phyloP scores from a whole-genome alignment of 2,329 filamentous ascomycete species.

The Nemania sp. region DNA sequence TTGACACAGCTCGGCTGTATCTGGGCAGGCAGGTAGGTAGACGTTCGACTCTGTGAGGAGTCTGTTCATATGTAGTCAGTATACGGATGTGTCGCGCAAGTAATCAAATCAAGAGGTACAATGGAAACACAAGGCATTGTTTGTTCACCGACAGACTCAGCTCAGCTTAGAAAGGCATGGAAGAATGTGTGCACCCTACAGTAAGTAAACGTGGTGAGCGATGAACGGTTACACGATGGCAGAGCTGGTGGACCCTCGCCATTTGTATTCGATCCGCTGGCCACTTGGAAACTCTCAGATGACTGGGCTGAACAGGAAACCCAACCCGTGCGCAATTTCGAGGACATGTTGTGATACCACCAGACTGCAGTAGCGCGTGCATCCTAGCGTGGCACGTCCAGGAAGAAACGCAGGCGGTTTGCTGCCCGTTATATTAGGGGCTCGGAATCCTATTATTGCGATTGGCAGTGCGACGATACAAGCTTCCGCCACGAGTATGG shows the following conservation, averaged over 20 bases:
- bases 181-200: too few species aligned
- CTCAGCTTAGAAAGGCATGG: too few species aligned
- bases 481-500: background rate
- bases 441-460: background rate
- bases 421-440: background rate
- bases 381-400: background rate
- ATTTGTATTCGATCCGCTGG: constrained; percentile 15
- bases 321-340: background rate
- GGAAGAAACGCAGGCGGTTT: background rate
- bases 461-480: constrained; percentile 1
- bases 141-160: too few species aligned
- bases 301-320: background rate
- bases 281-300: background rate
- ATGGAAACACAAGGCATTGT: too few species aligned
- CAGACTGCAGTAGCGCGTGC: background rate
- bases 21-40: too few species aligned
- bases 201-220: constrained; percentile 16
- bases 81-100: too few species aligned
- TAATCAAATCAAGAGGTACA: too few species aligned
- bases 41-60: too few species aligned
- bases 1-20: background rate
- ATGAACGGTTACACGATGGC: constrained; percentile 19
- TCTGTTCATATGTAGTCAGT: too few species aligned
- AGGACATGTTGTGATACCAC: background rate
- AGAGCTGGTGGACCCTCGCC: constrained; percentile 5